These are phyloP conservation scores for Barnettozyma siamensis DNA, from an alignment of 805 yeast genomes.

Conservation along the genomic window DNA sequence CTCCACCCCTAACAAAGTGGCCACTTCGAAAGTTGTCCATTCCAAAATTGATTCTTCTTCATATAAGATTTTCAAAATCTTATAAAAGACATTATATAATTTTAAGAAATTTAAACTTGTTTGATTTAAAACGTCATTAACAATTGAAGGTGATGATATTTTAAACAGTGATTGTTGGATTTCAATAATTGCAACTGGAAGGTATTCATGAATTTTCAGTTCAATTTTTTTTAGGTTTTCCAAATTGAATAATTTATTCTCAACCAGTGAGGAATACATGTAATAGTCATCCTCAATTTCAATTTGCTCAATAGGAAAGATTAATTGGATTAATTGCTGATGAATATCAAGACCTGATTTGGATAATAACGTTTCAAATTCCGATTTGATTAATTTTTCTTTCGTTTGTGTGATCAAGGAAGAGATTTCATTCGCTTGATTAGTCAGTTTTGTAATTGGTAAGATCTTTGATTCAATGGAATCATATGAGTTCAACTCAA, in stretches of 20 bases:
- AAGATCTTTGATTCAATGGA: constrained; percentile 49
- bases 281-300: constrained; percentile 52
- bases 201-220: constrained; percentile 39
- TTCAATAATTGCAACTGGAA: constrained; percentile 60
- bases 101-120: constrained; percentile 45
- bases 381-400: constrained; percentile 36
- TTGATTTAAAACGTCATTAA: constrained; percentile 45
- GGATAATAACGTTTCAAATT: constrained; percentile 42
- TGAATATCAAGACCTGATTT: constrained; percentile 53
- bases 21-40: constrained; percentile 56
- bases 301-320: constrained; percentile 51
- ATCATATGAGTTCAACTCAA: constrained; percentile 56
- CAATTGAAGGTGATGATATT: constrained; percentile 57
- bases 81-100: constrained; percentile 33
- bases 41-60: constrained; percentile 33
- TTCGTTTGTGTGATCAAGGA: constrained; percentile 30
- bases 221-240: constrained; percentile 41
- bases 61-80: constrained; percentile 29
- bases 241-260: constrained; percentile 49
- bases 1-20: constrained; percentile 69
- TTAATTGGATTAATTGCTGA: constrained; percentile 62
- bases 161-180: constrained; percentile 51
- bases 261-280: constrained; percentile 59
- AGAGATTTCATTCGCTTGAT: constrained; percentile 32
- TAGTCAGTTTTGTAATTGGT: constrained; percentile 32